Evolutionary conservation across 1,284 basidiomycete species (phyloP).

Genomic region (Tremellales sp.): DNA sequence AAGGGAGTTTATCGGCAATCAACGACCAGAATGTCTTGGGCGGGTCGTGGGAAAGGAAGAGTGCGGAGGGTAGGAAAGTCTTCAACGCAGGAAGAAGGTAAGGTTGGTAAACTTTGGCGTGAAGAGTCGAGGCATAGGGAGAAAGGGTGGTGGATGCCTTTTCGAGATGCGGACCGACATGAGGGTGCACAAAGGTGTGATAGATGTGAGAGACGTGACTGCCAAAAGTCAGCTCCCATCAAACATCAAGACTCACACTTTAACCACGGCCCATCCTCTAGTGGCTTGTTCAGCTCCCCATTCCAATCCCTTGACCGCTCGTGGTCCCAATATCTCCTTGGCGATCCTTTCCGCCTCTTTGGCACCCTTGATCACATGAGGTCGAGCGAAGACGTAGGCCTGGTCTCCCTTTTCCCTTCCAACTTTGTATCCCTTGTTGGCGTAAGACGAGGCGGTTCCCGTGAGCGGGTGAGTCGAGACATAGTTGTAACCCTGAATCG

Average conservation of each 20-base stretch:
- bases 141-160: constrained; percentile 9
- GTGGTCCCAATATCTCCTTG: constrained; percentile 27
- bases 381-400: constrained; percentile 31
- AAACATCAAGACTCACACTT: constrained; percentile 25
- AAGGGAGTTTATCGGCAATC: constrained; percentile 35
- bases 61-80: constrained; percentile 24
- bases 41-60: constrained; percentile 15
- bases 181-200: constrained; percentile 20
- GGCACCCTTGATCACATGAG: constrained; percentile 29
- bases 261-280: constrained; percentile 16
- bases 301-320: constrained; percentile 22
- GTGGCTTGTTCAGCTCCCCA: constrained; percentile 14
- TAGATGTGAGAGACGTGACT: constrained; percentile 21
- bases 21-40: constrained; percentile 34
- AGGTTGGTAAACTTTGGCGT: constrained; percentile 22
- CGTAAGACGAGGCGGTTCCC: constrained; percentile 25
- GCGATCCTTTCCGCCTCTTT: constrained; percentile 24
- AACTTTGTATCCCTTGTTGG: constrained; percentile 22
- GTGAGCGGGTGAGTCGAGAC: constrained; percentile 35
- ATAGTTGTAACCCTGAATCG: constrained; percentile 19
- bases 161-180: constrained; percentile 25
- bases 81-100: constrained; percentile 23
- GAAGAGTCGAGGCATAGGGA: constrained; percentile 19
- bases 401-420: constrained; percentile 21
- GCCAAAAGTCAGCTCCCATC: background rate